Percentiles rank a stretch among this genome's conserved stretches.
Conservation (phyloP, 1,139 yeast genomes). For the Blastobotrys capitulatus region DNA sequence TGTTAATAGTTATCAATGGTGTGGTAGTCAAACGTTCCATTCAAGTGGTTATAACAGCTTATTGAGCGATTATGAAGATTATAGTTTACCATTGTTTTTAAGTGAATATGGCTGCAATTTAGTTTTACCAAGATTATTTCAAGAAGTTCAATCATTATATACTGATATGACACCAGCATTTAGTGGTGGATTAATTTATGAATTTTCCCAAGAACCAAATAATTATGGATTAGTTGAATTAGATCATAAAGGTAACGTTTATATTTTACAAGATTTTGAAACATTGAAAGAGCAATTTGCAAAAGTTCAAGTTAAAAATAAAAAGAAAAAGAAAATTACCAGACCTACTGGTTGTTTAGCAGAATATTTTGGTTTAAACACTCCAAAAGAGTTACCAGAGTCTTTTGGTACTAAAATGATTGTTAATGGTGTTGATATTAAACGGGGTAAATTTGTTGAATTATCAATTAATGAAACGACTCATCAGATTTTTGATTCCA, state of each 20-base stretch:
- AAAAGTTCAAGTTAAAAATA: constrained; percentile 15
- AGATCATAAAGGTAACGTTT: constrained; percentile 49
- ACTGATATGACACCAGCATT: constrained; percentile 48
- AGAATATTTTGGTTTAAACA: constrained; percentile 29
- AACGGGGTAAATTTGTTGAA: constrained; percentile 41
- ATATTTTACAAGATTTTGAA: constrained; percentile 29
- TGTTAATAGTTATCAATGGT: constrained; percentile 95
- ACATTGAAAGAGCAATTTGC: constrained; percentile 25
- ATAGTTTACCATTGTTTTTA: constrained; percentile 73
- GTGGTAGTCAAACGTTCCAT: constrained; percentile 59
- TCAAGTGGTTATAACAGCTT: constrained; percentile 66
- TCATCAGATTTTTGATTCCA: constrained; percentile 45
- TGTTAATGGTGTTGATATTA: constrained; percentile 23
- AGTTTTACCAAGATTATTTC: constrained; percentile 72
- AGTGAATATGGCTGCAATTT: constrained; percentile 95
- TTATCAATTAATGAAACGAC: constrained; percentile 36
- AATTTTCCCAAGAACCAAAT: constrained; percentile 82
- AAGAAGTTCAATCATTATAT: constrained; percentile 54
- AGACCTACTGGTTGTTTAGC: constrained; percentile 23
- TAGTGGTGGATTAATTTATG: constrained; percentile 91
- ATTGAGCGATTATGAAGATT: constrained; percentile 54
- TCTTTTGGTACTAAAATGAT: constrained; percentile 25
- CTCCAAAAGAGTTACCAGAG: constrained; percentile 27
- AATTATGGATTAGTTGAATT: constrained; percentile 80
- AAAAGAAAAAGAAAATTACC: constrained; percentile 13